phyloP scores from a whole-genome alignment of 768 basidiomycete species.

The Lyophyllum shimeji region DNA sequence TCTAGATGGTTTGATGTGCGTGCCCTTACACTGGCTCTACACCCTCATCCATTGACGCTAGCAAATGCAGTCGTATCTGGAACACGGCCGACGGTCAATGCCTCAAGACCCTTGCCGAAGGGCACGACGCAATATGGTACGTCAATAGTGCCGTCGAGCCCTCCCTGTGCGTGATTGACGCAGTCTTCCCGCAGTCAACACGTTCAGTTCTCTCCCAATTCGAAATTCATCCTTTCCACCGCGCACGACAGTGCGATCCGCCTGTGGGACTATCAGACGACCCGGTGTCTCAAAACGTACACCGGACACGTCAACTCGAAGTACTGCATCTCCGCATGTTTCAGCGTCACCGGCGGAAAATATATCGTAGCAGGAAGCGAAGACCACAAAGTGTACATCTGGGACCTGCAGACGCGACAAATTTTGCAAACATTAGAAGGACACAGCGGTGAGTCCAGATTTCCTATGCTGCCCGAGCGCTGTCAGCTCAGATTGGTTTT shows the following conservation, averaged over 20 bases:
- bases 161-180: neutral
- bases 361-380: conserved; percentile 94
- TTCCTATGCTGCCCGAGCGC: conserved; percentile 1
- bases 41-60: conserved; percentile 5
- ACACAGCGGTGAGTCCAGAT: conserved; percentile 57
- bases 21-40: conserved; percentile 13
- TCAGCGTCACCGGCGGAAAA: conserved; percentile 81
- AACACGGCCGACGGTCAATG: conserved; percentile 91
- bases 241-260: conserved; percentile 93
- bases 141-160: conserved; percentile 9
- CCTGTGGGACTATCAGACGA: conserved; percentile 93
- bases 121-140: conserved; percentile 81
- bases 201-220: conserved; percentile 94
- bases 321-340: conserved; percentile 83
- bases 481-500: neutral
- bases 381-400: conserved; percentile 85
- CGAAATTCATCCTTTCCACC: conserved; percentile 90
- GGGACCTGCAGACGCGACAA: conserved; percentile 89
- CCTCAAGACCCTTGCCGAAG: conserved; percentile 93
- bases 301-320: conserved; percentile 79
- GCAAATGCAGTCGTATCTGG: conserved; percentile 84
- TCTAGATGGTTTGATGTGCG: conserved; percentile 92
- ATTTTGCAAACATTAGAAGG: conserved; percentile 79
- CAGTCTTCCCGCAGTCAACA: conserved; percentile 59
- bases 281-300: conserved; percentile 89